Evolutionary conservation across 164 flowering plant species (phyloP).

Genomic region (Warburgia ugandensis): DNA sequence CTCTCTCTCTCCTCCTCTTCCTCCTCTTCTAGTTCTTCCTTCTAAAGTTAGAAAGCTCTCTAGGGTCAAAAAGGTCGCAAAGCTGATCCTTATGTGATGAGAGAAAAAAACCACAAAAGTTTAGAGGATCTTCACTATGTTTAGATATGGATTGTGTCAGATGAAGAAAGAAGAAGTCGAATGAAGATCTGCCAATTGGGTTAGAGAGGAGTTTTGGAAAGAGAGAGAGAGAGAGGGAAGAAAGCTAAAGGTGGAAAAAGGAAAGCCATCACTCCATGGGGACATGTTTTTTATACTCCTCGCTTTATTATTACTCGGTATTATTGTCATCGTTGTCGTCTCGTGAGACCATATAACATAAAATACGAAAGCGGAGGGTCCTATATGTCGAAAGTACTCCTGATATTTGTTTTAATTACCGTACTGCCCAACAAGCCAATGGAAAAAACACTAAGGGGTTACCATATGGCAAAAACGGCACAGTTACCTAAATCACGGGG

Average conservation of each 20-base stretch:
- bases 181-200: slow-evolving; percentile 20
- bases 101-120: slow-evolving; percentile 11
- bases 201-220: slow-evolving; percentile 13
- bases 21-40: not conserved
- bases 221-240: slow-evolving; percentile 5
- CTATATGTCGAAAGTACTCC: too few relatives aligned
- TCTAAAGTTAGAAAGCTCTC: slow-evolving; percentile 20
- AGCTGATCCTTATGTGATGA: not conserved
- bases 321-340: slow-evolving; percentile 6
- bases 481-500: too few relatives aligned
- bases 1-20: too few relatives aligned
- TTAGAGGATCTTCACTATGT: slow-evolving; percentile 12
- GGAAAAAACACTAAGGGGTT: not conserved
- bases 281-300: slow-evolving; percentile 24
- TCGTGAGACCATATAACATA: slow-evolving; percentile 1
- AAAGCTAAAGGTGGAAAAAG: slow-evolving; percentile 23
- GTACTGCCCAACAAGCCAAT: not conserved
- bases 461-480: slow-evolving; percentile 9
- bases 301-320: slow-evolving; percentile 5
- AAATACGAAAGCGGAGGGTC: not conserved
- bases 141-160: slow-evolving; percentile 13
- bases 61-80: too few relatives aligned
- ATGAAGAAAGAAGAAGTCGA: slow-evolving; percentile 1
- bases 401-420: too few relatives aligned
- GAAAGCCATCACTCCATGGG: slow-evolving; percentile 27